Percentiles rank a stretch among this genome's conserved stretches.
Conservation (phyloP, 306 rosid genomes). For the Lupinus albus region DNA sequence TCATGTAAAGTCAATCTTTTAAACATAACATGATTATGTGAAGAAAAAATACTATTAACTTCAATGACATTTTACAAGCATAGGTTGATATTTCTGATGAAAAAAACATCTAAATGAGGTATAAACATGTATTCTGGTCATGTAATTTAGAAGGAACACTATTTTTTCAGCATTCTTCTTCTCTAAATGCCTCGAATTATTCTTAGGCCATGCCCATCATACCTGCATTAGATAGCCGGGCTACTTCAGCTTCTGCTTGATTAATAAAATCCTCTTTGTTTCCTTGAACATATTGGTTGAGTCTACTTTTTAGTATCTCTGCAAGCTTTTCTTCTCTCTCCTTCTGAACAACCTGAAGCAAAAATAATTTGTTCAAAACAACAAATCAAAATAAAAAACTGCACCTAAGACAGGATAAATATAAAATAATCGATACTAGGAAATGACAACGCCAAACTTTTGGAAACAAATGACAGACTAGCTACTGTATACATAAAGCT, state of each 20-base stretch:
- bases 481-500: slow-evolving; percentile 21
- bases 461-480: slow-evolving; percentile 5
- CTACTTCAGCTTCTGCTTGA: slow-evolving; percentile 84
- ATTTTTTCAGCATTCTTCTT: slow-evolving; percentile 1
- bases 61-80: slow-evolving; percentile 16
- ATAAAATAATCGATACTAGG: slow-evolving; percentile 18
- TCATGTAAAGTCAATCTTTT: slow-evolving; percentile 28
- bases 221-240: slow-evolving; percentile 91
- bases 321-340: slow-evolving; percentile 95
- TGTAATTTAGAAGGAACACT: background rate
- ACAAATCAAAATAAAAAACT: slow-evolving; percentile 17
- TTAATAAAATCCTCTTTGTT: slow-evolving; percentile 67
- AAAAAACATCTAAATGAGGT: slow-evolving; percentile 23
- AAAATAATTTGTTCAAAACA: slow-evolving; percentile 41
- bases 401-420: slow-evolving; percentile 33
- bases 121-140: background rate
- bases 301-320: slow-evolving; percentile 70
- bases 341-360: slow-evolving; percentile 77
- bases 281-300: slow-evolving; percentile 83
- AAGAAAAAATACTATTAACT: slow-evolving; percentile 23
- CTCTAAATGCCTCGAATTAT: slow-evolving; percentile 5
- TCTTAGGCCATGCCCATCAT: slow-evolving; percentile 33
- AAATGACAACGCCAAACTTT: slow-evolving; percentile 12
- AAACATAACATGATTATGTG: slow-evolving; percentile 24
- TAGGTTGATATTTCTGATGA: slow-evolving; percentile 6